Percentiles rank a stretch among this genome's conserved stretches.
Evolutionary conservation across 1,284 basidiomycete genomes (phyloP).

Genomic region (Pseudozyma hubeiensis): DNA sequence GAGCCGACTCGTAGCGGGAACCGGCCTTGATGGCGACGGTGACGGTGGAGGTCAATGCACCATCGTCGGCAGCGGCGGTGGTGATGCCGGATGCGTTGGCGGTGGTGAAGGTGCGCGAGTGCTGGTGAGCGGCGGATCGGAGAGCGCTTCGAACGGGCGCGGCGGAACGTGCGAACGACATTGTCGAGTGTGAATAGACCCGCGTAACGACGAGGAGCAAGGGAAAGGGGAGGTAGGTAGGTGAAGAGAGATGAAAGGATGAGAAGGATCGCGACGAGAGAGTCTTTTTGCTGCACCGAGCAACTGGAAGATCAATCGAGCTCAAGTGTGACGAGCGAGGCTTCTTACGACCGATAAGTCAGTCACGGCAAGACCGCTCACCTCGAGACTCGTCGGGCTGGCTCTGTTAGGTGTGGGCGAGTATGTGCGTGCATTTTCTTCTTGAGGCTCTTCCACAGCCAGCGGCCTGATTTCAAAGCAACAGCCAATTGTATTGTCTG

Average conservation of each 20-base stretch:
- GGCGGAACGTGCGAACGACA: slow-evolving; percentile 55
- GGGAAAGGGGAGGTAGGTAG: slow-evolving; percentile 4
- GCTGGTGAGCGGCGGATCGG: slow-evolving; percentile 31
- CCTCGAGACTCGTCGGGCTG: too few relatives aligned
- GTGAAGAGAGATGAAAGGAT: slow-evolving; percentile 2
- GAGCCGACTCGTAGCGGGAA: slow-evolving; percentile 57
- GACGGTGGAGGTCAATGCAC: slow-evolving; percentile 59
- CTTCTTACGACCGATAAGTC: slow-evolving; percentile 15
- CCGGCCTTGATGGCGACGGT: slow-evolving; percentile 64
- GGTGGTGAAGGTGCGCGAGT: slow-evolving; percentile 52
- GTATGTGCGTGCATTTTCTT: not conserved
- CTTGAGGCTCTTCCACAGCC: not conserved
- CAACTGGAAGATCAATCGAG: slow-evolving; percentile 5
- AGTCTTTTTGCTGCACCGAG: not conserved
- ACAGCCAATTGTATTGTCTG: not conserved
- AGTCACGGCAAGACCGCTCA: too few relatives aligned
- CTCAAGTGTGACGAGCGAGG: too few relatives aligned
- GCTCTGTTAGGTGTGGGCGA: not conserved
- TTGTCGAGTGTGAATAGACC: slow-evolving; percentile 11
- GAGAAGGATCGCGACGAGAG: slow-evolving; percentile 29
- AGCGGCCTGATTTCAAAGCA: slow-evolving; percentile 23
- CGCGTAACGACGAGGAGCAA: not conserved
- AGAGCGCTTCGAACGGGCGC: slow-evolving; percentile 47
- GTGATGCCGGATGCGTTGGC: slow-evolving; percentile 51
- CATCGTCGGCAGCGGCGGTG: slow-evolving; percentile 58